These are phyloP conservation scores for Neurospora cerealis DNA, from an alignment of 495 filamentous ascomycete species.

Conservation along the genomic window DNA sequence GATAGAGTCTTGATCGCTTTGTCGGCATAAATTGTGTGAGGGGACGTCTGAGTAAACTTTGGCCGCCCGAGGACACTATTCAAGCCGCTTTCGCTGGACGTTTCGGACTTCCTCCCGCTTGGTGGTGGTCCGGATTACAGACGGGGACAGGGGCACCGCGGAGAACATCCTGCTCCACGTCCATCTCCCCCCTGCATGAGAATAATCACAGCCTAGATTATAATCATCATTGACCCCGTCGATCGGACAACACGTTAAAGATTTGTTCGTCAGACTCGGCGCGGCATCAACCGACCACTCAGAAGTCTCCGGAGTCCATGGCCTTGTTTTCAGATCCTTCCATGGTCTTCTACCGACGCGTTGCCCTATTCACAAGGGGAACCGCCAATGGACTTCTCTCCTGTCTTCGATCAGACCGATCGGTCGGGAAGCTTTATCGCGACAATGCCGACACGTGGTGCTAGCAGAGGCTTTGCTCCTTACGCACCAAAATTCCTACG, in stretches of 20 bases:
- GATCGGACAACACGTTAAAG: background rate
- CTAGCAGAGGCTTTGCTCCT: background rate
- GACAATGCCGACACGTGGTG: background rate
- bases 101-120: background rate
- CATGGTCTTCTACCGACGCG: background rate
- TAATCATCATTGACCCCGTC: background rate
- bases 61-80: background rate
- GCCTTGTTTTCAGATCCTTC: background rate
- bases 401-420: background rate
- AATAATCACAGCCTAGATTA: background rate
- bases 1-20: background rate
- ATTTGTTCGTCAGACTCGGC: background rate
- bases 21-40: background rate
- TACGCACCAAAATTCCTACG: background rate
- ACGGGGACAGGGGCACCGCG: background rate
- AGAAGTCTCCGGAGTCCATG: background rate
- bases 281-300: background rate
- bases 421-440: background rate
- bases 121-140: background rate
- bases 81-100: background rate
- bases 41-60: background rate
- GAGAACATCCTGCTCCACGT: background rate
- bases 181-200: background rate
- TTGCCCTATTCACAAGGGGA: background rate
- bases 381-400: background rate